A percentile compares a stretch with the other conserved stretches of the same genome.
phyloP scores from a whole-genome alignment of 306 rosid genomes.

The Delonix regia region DNA sequence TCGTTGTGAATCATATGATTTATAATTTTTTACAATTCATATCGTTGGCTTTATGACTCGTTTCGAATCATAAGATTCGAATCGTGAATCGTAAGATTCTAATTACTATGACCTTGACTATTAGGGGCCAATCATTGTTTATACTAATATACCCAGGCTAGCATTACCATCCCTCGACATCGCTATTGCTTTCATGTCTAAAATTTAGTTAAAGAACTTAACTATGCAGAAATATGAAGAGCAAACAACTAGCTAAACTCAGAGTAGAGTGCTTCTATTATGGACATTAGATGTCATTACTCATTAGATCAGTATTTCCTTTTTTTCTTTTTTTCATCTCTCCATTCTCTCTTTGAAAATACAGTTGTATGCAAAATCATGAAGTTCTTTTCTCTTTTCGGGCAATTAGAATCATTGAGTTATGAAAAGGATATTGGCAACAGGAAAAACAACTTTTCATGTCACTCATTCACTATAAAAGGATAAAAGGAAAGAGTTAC shows the following conservation, averaged over 20 bases:
- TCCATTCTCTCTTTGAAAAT: background rate
- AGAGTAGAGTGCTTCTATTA: background rate
- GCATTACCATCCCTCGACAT: background rate
- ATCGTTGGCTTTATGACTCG: too few relatives aligned
- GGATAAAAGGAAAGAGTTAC: conserved; percentile 42
- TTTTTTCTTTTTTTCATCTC: background rate
- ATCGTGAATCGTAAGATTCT: too few relatives aligned
- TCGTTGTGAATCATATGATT: too few relatives aligned
- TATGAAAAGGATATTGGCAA: background rate
- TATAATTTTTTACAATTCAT: too few relatives aligned
- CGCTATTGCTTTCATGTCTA: background rate
- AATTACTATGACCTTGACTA: background rate
- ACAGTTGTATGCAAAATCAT: conserved; percentile 3
- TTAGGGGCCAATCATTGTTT: background rate
- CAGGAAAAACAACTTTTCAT: background rate
- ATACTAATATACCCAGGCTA: background rate
- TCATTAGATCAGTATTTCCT: background rate
- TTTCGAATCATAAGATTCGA: too few relatives aligned
- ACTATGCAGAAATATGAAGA: background rate
- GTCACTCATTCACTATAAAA: background rate
- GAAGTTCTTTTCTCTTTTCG: background rate
- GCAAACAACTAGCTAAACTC: background rate
- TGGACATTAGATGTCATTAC: background rate
- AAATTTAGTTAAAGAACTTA: background rate
- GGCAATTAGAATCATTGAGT: background rate